Conservation (phyloP, 805 yeast species). For the Yamadazyma tumulicola region DNA sequence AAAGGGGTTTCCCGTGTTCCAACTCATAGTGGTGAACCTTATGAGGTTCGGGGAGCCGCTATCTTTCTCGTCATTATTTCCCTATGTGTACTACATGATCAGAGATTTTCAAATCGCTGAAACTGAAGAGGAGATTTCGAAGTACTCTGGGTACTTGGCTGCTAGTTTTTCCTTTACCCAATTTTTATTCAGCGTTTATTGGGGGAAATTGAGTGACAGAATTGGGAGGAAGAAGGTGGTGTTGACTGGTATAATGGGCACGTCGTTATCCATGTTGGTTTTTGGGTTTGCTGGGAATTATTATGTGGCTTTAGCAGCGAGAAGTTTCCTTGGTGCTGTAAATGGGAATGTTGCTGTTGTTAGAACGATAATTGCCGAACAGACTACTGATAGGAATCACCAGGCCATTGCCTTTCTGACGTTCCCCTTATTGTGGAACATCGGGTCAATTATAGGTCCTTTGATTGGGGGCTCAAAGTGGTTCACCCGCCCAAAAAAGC, state of each 20-base stretch:
- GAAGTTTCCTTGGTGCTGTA: conserved; percentile 52
- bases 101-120: conserved; percentile 50
- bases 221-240: conserved; percentile 57
- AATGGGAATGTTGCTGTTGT: conserved; percentile 68
- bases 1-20: conserved; percentile 55
- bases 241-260: conserved; percentile 50
- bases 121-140: conserved; percentile 50
- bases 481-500: conserved; percentile 41
- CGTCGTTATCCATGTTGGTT: conserved; percentile 42
- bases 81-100: conserved; percentile 63
- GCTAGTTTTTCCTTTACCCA: conserved; percentile 63
- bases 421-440: conserved; percentile 58
- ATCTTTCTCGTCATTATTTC: conserved; percentile 61
- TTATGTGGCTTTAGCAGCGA: conserved; percentile 50
- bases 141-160: conserved; percentile 59
- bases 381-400: conserved; percentile 52
- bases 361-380: conserved; percentile 59
- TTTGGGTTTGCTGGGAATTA: conserved; percentile 55
- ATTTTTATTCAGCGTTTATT: conserved; percentile 52
- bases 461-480: conserved; percentile 50
- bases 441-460: conserved; percentile 62
- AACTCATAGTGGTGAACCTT: conserved; percentile 34
- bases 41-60: conserved; percentile 61
- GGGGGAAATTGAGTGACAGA: conserved; percentile 56
- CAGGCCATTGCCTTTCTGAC: conserved; percentile 63